Evolutionary conservation across 768 basidiomycete species (phyloP).

Genomic region (Boletus insuetus): DNA sequence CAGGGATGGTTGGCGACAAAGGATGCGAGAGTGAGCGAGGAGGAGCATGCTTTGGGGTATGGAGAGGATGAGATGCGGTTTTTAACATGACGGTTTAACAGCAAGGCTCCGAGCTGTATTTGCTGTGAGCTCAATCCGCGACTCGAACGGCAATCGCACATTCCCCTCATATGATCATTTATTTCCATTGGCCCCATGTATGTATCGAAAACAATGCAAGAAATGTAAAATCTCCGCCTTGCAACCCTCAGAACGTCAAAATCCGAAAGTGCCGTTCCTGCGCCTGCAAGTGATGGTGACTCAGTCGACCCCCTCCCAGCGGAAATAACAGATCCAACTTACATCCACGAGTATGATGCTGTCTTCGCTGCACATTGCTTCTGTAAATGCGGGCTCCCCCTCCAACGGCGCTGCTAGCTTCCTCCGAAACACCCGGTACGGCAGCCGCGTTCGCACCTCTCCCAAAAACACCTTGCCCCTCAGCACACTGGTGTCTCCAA

Average conservation of each 20-base stretch:
- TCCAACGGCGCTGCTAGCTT: conserved; percentile 12
- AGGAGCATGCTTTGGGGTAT: conserved; percentile 21
- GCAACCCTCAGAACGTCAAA: conserved; percentile 25
- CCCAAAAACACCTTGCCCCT: conserved; percentile 38
- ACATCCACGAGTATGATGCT: conserved; percentile 51
- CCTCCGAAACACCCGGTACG: conserved; percentile 40
- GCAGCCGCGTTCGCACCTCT: conserved; percentile 43
- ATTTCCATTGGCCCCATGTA: background rate
- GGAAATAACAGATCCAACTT: conserved; percentile 5
- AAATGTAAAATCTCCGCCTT: too few species aligned
- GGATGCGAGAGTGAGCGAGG: conserved; percentile 2
- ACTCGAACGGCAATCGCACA: conserved; percentile 22
- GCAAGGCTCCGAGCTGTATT: conserved; percentile 24
- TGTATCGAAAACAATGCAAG: too few species aligned
- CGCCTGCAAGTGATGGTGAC: conserved; percentile 10
- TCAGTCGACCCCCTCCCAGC: background rate
- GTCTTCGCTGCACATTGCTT: conserved; percentile 58
- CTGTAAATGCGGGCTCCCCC: conserved; percentile 15
- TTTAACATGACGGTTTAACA: conserved; percentile 25
- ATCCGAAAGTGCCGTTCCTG: conserved; percentile 26
- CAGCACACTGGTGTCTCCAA: conserved; percentile 26
- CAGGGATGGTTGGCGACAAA: conserved; percentile 5
- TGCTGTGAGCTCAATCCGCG: conserved; percentile 28
- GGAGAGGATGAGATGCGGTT: background rate
- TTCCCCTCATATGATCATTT: conserved; percentile 9